Evolutionary conservation across 768 basidiomycete genomes (phyloP).

Genomic region (Mycena metata): DNA sequence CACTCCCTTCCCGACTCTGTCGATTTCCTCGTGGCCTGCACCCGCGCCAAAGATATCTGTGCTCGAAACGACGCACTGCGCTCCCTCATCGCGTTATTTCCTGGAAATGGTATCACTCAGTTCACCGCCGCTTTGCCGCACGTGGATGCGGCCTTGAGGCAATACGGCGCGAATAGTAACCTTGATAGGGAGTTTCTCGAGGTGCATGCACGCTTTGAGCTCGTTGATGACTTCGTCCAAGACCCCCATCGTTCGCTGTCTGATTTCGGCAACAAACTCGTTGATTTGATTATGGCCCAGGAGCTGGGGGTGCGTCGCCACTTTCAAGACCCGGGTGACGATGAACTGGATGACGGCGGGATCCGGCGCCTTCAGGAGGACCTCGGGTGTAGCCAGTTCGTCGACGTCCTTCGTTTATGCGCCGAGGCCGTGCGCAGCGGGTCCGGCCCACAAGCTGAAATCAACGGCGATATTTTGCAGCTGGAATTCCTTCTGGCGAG

Average conservation of each 20-base stretch:
- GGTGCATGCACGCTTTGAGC: too few species aligned
- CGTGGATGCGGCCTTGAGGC: too few species aligned
- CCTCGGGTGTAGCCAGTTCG: too few species aligned
- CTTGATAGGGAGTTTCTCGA: too few species aligned
- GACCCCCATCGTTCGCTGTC: background rate
- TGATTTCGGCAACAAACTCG: background rate
- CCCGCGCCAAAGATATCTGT: too few species aligned
- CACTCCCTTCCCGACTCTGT: too few species aligned
- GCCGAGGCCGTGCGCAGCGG: background rate
- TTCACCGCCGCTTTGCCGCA: too few species aligned
- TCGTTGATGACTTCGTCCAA: too few species aligned
- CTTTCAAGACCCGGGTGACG: background rate
- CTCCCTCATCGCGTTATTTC: too few species aligned
- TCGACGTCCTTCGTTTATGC: conserved; percentile 1
- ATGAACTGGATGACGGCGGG: background rate
- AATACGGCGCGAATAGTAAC: background rate
- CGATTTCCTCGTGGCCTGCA: too few species aligned
- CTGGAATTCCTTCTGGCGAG: background rate
- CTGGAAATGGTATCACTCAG: too few species aligned
- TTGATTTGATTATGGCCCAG: conserved; percentile 1
- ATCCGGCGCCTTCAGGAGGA: background rate
- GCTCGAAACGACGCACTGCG: too few species aligned
- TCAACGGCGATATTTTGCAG: background rate
- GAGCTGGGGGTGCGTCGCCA: background rate
- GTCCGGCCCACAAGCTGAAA: background rate